Evolutionary conservation across 495 filamentous ascomycete species (phyloP).

Genomic region (Aspergillus nidulans): DNA sequence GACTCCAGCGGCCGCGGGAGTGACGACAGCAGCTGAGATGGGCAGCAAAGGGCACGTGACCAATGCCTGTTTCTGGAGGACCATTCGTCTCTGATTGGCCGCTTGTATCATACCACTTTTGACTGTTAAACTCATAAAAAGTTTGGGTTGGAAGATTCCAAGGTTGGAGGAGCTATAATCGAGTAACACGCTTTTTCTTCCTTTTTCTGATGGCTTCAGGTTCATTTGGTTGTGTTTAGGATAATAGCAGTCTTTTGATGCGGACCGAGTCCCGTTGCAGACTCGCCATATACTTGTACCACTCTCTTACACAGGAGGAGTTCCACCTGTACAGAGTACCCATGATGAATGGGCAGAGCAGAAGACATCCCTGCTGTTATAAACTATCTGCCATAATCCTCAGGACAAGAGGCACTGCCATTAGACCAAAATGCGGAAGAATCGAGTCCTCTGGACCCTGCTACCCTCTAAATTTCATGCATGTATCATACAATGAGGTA

Average conservation of each 20-base stretch:
- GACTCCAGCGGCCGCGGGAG: neutral
- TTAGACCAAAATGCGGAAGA: too few species aligned
- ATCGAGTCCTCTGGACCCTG: too few species aligned
- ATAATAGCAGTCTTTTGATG: slow-evolving; percentile 5
- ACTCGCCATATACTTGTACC: neutral
- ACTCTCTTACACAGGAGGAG: neutral
- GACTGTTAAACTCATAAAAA: neutral
- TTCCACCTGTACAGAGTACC: neutral
- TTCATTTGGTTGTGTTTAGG: slow-evolving; percentile 1
- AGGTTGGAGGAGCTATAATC: neutral
- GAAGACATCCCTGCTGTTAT: too few species aligned
- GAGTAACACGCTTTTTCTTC: neutral
- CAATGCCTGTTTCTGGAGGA: neutral
- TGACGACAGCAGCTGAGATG: neutral
- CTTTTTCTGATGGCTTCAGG: neutral
- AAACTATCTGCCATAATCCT: too few species aligned
- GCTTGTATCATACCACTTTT: neutral
- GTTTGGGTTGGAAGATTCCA: neutral
- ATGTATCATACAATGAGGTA: neutral
- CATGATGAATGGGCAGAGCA: too few species aligned
- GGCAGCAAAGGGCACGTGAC: too few species aligned
- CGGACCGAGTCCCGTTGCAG: neutral
- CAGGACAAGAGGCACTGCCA: too few species aligned
- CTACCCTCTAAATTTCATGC: neutral
- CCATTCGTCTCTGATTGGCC: neutral